Evolutionary conservation across 2,329 filamentous ascomycete species (phyloP), one percentile per base, ranked within the genome.

Genomic region (Neonectria faginata): DNA sequence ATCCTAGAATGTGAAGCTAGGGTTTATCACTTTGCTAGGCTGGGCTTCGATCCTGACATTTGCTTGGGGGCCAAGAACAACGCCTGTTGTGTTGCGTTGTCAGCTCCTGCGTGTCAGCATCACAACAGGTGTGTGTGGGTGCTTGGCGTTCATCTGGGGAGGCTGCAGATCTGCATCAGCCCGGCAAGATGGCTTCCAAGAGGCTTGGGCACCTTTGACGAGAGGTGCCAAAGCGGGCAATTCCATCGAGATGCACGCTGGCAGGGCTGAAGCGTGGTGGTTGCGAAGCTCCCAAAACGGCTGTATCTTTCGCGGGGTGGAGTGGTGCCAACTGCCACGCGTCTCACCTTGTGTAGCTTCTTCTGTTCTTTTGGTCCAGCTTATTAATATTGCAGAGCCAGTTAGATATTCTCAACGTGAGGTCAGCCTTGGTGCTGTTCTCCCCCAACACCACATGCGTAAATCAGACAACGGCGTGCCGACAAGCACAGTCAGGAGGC

Each of bases 291-390:
- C 61, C 48, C 14, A 45, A 63, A 50, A 39, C 27, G 61, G 61
- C 9, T 50, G 36, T 47, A 63, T 63, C 45, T 50, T 59, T 63
- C 61, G 22, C 12, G 39, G 9, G n/a, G 39, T n/a, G 39, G 39
- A 42, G 39, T 11, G n/a, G 39, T 20, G 9, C 39, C n/a, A 20
- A 48, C 44, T 25, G 16, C 12, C 22, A 16, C 29, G 22, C 54
- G 50, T 22, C 48, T 53, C 16, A 51, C 10, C 18, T 25, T 50
- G n/a, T 31, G 5, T 25, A 6, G 22, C 22, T 33, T 22, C 6
- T 20, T n/a, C 3, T 31, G 25, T 25, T 14, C 22, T 14, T n/a
- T 12, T 51, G 3, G 11, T 6, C 16, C 5, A 16, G 29, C 33
- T 33, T 25, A 25, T 25, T 25, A 6, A 25, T 11, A 16, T 12